Conservation (phyloP, 257 asterid genomes). For the Solanum tarapatanum region DNA sequence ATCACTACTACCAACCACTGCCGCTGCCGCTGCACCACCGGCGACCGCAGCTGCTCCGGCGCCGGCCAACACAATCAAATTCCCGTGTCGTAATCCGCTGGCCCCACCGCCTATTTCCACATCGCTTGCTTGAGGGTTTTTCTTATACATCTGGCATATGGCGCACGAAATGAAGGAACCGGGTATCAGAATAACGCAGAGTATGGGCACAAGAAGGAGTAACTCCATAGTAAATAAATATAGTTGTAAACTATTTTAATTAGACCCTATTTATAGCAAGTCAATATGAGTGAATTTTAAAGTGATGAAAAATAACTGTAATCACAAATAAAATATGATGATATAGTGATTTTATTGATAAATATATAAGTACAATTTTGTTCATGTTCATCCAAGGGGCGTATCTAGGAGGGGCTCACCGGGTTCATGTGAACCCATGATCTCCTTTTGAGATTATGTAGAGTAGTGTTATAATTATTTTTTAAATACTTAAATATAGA, state of each 20-base stretch:
- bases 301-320: no score
- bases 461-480: no score
- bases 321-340: not conserved
- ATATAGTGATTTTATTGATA: not conserved
- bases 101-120: not conserved
- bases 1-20: not conserved
- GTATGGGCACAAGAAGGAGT: not conserved
- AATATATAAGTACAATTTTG: no score
- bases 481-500: no score
- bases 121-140: not conserved
- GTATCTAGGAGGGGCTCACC: no score
- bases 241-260: not conserved
- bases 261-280: not conserved
- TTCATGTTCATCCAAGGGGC: no score
- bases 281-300: no score
- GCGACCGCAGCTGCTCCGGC: not conserved
- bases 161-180: not conserved
- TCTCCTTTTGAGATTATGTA: no score
- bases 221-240: not conserved
- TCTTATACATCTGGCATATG: not conserved
- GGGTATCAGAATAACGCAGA: not conserved
- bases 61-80: not conserved
- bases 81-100: not conserved
- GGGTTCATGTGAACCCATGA: no score
- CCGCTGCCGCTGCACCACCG: not conserved